A percentile compares a stretch with the other conserved stretches of the same genome.
phyloP scores from a whole-genome alignment of 2,329 filamentous ascomycete species.

The Colletotrichum noveboracense region DNA sequence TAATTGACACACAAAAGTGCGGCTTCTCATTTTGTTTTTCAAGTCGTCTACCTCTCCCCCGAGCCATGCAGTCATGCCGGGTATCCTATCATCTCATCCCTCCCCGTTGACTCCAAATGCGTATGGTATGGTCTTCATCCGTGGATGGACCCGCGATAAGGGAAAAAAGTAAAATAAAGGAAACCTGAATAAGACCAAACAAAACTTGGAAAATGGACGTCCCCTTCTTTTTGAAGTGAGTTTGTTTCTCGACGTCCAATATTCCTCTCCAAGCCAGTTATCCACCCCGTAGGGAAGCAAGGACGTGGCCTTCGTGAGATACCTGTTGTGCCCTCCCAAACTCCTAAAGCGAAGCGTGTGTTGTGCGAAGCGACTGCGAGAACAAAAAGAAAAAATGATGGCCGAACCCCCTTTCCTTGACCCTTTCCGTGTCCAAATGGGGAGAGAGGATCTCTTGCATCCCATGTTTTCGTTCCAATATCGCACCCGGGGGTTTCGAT shows the following conservation, averaged over 20 bases:
- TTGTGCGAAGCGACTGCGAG: not conserved
- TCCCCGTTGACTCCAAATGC: constrained; percentile 13
- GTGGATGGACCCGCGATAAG: constrained; percentile 2
- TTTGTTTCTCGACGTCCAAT: not conserved
- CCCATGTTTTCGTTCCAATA: constrained; percentile 13
- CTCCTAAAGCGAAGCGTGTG: constrained; percentile 1
- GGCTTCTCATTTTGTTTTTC: constrained; percentile 8
- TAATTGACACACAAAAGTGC: not conserved
- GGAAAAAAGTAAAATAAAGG: not conserved
- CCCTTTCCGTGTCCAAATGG: constrained; percentile 13
- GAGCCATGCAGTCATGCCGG: constrained; percentile 12
- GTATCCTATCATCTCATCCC: constrained; percentile 10
- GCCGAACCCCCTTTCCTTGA: constrained; percentile 11
- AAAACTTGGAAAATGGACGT: not conserved
- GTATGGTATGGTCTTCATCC: constrained; percentile 7
- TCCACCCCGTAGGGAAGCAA: not conserved
- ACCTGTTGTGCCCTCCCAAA: constrained; percentile 1
- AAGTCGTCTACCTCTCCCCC: constrained; percentile 5
- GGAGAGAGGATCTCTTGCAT: not conserved
- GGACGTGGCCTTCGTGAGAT: not conserved
- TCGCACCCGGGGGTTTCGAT: not conserved
- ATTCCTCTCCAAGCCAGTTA: not conserved
- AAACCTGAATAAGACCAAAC: not conserved
- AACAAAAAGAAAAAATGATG: constrained; percentile 1
- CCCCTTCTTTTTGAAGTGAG: not conserved